Evolutionary conservation across 805 yeast species (phyloP), one percentile per base, ranked within the genome.

Genomic region (Teunomyces cretensis): DNA sequence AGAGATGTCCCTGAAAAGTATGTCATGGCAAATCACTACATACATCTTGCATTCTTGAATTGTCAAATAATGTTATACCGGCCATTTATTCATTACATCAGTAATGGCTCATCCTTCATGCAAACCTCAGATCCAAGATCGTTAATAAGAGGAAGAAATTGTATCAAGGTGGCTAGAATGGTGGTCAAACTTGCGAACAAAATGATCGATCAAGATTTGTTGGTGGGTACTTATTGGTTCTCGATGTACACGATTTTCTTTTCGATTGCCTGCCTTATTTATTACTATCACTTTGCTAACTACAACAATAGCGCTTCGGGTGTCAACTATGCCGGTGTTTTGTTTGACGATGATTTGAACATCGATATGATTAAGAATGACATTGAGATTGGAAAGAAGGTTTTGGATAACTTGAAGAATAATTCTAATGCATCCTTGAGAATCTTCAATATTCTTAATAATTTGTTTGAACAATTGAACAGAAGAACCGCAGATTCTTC

Each of bases 181-280:
- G 95, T 87, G 24, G 90, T 90, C 13, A 83, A 83, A 55, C 62
- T 88, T 45, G 89, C 96, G 0, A 81, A 86, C 54, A 89, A 85
- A 57, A 81, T 90, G 89, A 82, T 86, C 49, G 76, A 79, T 51
- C 80, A 82, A 50, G 75, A 83, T 46, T 73, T 88, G 62, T 68
- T 90, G 32, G 80, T 83, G 51, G 96, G 96, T 0, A 86, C 94
- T 2, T 91, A 90, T 59, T 89, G 96, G 96, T 90, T 88, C 59
- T 83, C 94, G 6, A 86, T 87, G 58, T 90, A 90, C 62, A 88
- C 96, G 0, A 84, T 90, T 4, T 90, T 89, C 61, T 88, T 88
- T 65, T 83, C 95, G 2, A 89, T 89, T 48, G 95, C 96, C 0
- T 86, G 96, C 57, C 71, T 89, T 54, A 86, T 88, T 13, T 88